Percentiles rank a stretch among this genome's conserved stretches.
phyloP scores from a whole-genome alignment of 257 asterid species.

The Solanum bukasovii region DNA sequence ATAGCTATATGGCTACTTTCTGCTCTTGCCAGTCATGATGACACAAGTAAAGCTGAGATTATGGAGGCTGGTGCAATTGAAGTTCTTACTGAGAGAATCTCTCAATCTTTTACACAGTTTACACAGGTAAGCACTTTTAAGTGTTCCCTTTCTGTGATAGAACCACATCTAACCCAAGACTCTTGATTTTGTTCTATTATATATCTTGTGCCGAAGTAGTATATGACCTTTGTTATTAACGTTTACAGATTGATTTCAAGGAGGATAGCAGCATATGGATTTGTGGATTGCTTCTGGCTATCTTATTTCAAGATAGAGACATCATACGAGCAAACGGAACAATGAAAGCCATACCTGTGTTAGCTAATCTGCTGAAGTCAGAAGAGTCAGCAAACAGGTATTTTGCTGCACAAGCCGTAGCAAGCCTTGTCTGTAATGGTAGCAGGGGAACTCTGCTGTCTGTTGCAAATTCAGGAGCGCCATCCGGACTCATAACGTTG shows the following conservation, averaged over 20 bases:
- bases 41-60: slow-evolving; percentile 57
- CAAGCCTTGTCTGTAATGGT: slow-evolving; percentile 95
- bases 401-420: slow-evolving; percentile 91
- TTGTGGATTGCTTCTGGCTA: slow-evolving; percentile 65
- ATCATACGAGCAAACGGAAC: slow-evolving; percentile 73
- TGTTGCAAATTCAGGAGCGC: slow-evolving; percentile 92
- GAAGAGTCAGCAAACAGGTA: slow-evolving; percentile 87
- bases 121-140: slow-evolving; percentile 39
- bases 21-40: slow-evolving; percentile 69
- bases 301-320: slow-evolving; percentile 82
- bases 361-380: slow-evolving; percentile 72
- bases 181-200: not conserved
- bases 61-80: slow-evolving; percentile 94
- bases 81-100: slow-evolving; percentile 72
- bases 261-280: slow-evolving; percentile 88
- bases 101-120: slow-evolving; percentile 54
- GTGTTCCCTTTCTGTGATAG: not conserved
- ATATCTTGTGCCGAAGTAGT: not conserved
- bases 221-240: not conserved
- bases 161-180: not conserved
- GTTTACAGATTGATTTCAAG: slow-evolving; percentile 62
- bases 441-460: slow-evolving; percentile 99
- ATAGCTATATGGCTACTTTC: slow-evolving; percentile 90
- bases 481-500: slow-evolving; percentile 81
- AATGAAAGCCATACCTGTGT: slow-evolving; percentile 79